Base-by-base conservation (phyloP, 208 protist genomes). In the Leishmania braziliensis region DNA sequence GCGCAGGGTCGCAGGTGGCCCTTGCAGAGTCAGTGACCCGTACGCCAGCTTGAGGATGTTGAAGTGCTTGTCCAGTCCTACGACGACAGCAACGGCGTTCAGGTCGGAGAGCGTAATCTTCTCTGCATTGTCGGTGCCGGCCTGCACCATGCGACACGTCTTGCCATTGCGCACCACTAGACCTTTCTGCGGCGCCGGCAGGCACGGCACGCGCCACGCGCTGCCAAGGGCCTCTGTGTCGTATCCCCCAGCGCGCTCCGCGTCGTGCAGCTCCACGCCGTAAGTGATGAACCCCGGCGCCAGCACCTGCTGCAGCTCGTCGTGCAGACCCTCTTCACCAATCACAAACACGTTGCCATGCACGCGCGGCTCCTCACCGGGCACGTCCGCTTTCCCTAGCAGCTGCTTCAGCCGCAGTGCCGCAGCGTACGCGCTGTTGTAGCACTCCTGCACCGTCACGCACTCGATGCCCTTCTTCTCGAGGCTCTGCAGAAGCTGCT, bases 351-450 rank as follows among this genome's bases (percentile, higher is more conserved):
- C 82, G 78, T 94, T 94, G 9, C 88, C 83, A 73, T 92, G 87
- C n/a, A 96, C 86, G 12, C 89, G 83, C 20, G 26, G 65, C 62
- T 84, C 74, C 50, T 83, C 77, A 3, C n/a, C 75, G 9, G 43
- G 54, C 6, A n/a, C 33, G 4, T 75, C 78, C 10, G 33, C 26
- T 9, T 66, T 66, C 29, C 84, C 85, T 18, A 92, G 78, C 23
- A 90, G 33, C 78, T 88, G 78, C 62, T 86, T 84, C 33, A 96
- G 69, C 10, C 72, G 76, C 63, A 92, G 84, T 1, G 92, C 87
- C 16, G 91, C 86, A 1, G 91, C 89, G 86, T 91, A 96, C 0
- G 81, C 92, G 77, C 90, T 94, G 83, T 92, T 96, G 88, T 92
- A 94, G 51, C 90, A 74, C 36, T 96, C 92, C 3, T 78, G 20